Evolutionary conservation across 108 stramenopile genomes (phyloP), one percentile per base, ranked within the genome.

Genomic region (Ochromonas danica): DNA sequence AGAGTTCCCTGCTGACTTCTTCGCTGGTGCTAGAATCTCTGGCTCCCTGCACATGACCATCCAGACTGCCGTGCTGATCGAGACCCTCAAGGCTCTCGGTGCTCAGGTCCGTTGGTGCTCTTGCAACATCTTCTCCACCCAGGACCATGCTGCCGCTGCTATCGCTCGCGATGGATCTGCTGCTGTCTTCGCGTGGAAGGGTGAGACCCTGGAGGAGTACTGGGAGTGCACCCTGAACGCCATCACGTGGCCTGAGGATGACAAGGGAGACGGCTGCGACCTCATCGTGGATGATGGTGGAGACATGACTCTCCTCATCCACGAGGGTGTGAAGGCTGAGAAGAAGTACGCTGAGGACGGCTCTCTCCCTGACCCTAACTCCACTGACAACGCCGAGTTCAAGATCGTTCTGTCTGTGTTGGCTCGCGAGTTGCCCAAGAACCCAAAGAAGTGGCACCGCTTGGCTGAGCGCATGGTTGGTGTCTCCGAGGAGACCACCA

Each of bases 31-130:
- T 17, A 79, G 87, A 35, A 90, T 96, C 75, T 93, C 96, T 62
- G 98, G 98, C 84, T 97, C 96, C 57, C 93, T 99, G 79, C 98
- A 99, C 94, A 99, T 99, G 98, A 99, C 98, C 90, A 96, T 99
- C 88, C 98, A 99, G 86, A 99, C 98, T 3, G 98, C 96, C 43
- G 98, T 99, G 72, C 94, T 99, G 75, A 99, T 99, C 88, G 98
- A 99, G 89, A 99, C 98, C 39, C 85, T 97, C 40, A 90, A 97
- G 88, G 86, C 91, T 22, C 92, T 99, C 57, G 96, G 98, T 71
- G 94, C 90, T 39, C 95, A 99, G 87, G 90, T 99, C 82, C 92
- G 98, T 81, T 99, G 98, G 98, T 99, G 98, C 94, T 93, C 92
- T 42, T 99, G 98, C 90, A 99, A 99, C 94, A 99, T 99, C 85